phyloP scores from a whole-genome alignment of 1,139 yeast genomes.

The Hyphopichia khmerensis region DNA sequence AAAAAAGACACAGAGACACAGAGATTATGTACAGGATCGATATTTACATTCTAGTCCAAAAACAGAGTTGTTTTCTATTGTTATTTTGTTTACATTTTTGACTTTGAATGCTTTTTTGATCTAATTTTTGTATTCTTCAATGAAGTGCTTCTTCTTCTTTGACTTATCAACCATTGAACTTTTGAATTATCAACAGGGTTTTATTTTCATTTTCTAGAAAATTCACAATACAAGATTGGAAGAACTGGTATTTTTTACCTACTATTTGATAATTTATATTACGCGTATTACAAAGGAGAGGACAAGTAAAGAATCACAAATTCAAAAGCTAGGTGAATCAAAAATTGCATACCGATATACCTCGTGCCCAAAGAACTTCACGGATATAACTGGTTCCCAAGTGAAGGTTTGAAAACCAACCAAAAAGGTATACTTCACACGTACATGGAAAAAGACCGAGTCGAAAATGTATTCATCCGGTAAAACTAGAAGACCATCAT shows the following conservation, averaged over 20 bases:
- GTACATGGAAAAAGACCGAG: background rate
- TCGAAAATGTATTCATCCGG: background rate
- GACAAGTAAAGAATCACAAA: background rate
- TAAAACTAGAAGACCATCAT: background rate
- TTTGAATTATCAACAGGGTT: constrained; percentile 1
- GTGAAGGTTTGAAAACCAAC: background rate
- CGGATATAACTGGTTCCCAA: background rate
- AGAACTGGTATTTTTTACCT: background rate
- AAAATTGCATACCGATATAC: too few relatives aligned
- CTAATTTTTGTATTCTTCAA: background rate
- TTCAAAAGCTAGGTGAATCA: too few relatives aligned
- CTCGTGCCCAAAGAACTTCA: too few relatives aligned
- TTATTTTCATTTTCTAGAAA: background rate
- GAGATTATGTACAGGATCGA: background rate
- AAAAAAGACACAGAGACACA: background rate
- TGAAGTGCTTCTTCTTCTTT: background rate
- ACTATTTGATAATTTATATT: background rate
- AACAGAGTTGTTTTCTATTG: background rate
- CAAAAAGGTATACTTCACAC: background rate
- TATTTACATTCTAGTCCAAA: background rate
- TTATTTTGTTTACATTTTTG: background rate
- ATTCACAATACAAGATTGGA: background rate
- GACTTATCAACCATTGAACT: background rate
- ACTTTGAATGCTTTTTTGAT: background rate
- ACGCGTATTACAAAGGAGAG: background rate